Base-by-base conservation (phyloP, 768 basidiomycete species). In the Pleurotus djamor region DNA sequence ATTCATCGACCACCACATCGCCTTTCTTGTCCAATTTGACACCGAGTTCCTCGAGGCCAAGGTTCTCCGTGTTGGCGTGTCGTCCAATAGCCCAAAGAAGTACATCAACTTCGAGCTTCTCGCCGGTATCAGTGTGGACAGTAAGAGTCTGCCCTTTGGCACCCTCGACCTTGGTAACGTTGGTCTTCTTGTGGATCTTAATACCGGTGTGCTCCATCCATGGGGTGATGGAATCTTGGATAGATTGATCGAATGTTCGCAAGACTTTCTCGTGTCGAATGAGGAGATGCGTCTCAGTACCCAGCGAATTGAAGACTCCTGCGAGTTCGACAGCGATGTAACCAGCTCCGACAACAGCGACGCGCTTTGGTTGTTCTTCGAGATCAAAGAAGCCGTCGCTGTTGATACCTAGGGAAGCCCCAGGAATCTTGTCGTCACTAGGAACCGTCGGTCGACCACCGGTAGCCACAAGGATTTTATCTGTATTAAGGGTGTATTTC, bases 271-370 rank as follows among this genome's bases (percentile, higher is more conserved):
- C 92, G 55, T 87, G 80, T 56, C 97, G 89, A 65, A 98, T 98
- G 71, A 98, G 72, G 64, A 98, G 73, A 70, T 98, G 95, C 6
- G 94, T 95, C 74, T 98, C 94, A 37, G 88, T 83, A 17, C 96
- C 94, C 58, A 97, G 85, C 5, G 92, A 81, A 73, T 98, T 86
- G 75, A 99, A 85, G 57, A 99, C 85, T 16, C 97, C 97, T 4
- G 96, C 94, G 48, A 99, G 86, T 74, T 99, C 97, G 61, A 98
- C 92, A 14, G 95, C 95, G 65, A 99, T 98, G 72, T 99, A 99
- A 1, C 97, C 97, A 12, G 97, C 97, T 48, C 97, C 97, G 45
- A 98, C 88, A 57, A 98, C 89, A 3, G 89, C 96, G 34, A 97
- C 95, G 59, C 94, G 85, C 74, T 89, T 92, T 7, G 97, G 97